Percentiles rank a stretch among this genome's conserved stretches.
Evolutionary conservation across 177 flowering plant genomes (phyloP).

Genomic region (Vitis hybrid): DNA sequence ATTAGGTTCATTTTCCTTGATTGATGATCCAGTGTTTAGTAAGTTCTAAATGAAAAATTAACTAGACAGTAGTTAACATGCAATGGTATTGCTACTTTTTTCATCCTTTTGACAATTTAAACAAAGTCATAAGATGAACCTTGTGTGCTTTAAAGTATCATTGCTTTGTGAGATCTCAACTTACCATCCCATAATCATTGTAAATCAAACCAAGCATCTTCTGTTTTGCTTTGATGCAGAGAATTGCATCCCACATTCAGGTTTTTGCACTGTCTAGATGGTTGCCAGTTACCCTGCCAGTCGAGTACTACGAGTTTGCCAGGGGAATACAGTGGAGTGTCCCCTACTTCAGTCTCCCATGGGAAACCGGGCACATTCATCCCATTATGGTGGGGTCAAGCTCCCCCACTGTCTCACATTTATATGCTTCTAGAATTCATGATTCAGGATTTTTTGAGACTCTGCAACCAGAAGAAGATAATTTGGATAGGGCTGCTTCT

Average conservation of each 20-base stretch:
- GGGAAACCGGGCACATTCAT: slow-evolving; percentile 56
- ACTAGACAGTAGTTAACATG: too few relatives aligned
- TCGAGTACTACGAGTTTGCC: slow-evolving; percentile 77
- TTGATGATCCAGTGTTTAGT: too few relatives aligned
- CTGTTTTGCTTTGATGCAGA: slow-evolving; percentile 40
- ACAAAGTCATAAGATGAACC: too few relatives aligned
- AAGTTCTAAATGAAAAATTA: too few relatives aligned
- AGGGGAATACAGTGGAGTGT: slow-evolving; percentile 84
- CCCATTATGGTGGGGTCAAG: slow-evolving; percentile 45
- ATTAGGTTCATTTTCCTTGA: too few relatives aligned
- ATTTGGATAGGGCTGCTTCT: slow-evolving; percentile 28
- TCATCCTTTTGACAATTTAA: too few relatives aligned
- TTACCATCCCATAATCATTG: too few relatives aligned
- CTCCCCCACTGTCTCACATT: slow-evolving; percentile 29
- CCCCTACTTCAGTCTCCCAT: slow-evolving; percentile 83
- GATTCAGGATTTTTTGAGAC: slow-evolving; percentile 19
- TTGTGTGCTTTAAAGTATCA: neutral
- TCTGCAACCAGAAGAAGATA: slow-evolving; percentile 22
- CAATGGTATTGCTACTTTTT: too few relatives aligned
- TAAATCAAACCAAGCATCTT: neutral
- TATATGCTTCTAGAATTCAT: slow-evolving; percentile 23
- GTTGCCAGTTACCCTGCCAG: slow-evolving; percentile 71
- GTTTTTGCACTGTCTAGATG: slow-evolving; percentile 87
- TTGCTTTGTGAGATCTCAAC: neutral
- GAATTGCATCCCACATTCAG: slow-evolving; percentile 84